These are phyloP conservation scores for Lasiodiplodia hormozganensis DNA, from an alignment of 2,329 filamentous ascomycete species.

Conservation along the genomic window DNA sequence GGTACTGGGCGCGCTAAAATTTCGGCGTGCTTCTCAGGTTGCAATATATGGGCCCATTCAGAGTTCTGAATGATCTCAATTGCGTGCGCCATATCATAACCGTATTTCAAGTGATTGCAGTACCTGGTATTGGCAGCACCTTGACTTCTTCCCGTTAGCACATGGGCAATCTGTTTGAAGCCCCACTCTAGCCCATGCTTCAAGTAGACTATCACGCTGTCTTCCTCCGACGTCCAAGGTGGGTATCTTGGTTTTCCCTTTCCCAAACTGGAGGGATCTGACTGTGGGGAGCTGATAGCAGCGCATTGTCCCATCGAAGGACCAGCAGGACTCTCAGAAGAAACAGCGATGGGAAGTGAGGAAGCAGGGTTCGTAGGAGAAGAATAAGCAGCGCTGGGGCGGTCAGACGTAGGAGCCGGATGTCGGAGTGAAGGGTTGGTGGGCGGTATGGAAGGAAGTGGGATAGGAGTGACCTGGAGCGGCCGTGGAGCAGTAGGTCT, in stretches of 20 bases:
- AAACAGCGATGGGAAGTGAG: neutral
- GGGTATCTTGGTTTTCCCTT: neutral
- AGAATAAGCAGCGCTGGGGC: neutral
- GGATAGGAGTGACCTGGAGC: neutral
- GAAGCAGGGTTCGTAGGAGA: neutral
- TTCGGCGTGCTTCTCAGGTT: slow-evolving; percentile 10
- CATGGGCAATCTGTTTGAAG: slow-evolving; percentile 46
- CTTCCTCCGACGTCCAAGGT: slow-evolving; percentile 35
- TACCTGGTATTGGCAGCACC: slow-evolving; percentile 39
- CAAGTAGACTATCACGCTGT: slow-evolving; percentile 46
- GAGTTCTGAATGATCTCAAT: slow-evolving; percentile 34
- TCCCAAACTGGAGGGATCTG: neutral
- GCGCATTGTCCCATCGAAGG: neutral
- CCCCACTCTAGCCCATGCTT: slow-evolving; percentile 47
- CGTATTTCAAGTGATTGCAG: slow-evolving; percentile 30
- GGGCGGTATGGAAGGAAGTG: neutral
- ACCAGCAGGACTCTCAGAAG: neutral
- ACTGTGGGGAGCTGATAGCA: neutral
- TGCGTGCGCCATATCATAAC: slow-evolving; percentile 34
- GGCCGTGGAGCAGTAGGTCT: neutral
- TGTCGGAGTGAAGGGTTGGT: neutral
- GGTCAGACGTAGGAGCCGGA: neutral
- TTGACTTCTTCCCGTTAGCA: slow-evolving; percentile 43
- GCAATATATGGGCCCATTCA: slow-evolving; percentile 3
- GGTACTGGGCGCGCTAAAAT: neutral